phyloP scores from a whole-genome alignment of 768 basidiomycete species.

The Lactarius deliciosus region DNA sequence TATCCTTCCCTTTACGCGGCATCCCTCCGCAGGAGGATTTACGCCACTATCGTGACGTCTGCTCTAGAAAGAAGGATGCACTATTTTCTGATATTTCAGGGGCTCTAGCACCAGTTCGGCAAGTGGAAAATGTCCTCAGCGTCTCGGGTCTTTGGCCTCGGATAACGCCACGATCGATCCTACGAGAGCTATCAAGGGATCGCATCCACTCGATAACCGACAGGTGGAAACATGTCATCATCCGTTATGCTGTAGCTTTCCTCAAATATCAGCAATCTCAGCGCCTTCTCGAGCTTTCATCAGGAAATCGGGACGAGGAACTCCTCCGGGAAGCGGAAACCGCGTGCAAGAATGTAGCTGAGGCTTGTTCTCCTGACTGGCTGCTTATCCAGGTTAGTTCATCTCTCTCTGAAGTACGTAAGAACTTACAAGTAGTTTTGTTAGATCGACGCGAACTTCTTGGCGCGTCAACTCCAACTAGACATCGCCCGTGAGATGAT shows the following conservation, averaged over 20 bases:
- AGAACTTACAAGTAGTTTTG: neutral
- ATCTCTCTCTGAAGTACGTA: neutral
- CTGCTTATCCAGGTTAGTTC: conserved; percentile 14
- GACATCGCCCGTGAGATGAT: conserved; percentile 49
- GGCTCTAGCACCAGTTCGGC: neutral
- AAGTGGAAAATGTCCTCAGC: neutral
- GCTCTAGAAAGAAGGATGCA: neutral
- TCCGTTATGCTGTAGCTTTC: conserved; percentile 10
- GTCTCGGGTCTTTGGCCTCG: conserved; percentile 18
- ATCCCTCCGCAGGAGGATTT: neutral
- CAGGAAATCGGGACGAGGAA: neutral
- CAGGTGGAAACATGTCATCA: neutral
- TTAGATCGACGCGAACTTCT: conserved; percentile 49
- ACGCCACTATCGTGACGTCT: conserved; percentile 2
- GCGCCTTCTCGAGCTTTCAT: conserved; percentile 6
- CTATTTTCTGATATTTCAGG: neutral
- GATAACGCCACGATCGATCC: conserved; percentile 13
- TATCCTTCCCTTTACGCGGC: too few relatives aligned
- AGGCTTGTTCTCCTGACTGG: conserved; percentile 10
- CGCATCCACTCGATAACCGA: conserved; percentile 11
- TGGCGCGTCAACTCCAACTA: conserved; percentile 44
- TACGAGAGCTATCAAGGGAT: conserved; percentile 31
- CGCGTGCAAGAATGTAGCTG: neutral
- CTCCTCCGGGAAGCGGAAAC: conserved; percentile 6
- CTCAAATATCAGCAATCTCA: conserved; percentile 13